phyloP scores from a whole-genome alignment of 1,284 basidiomycete genomes.

The Ganoderma multipileum region DNA sequence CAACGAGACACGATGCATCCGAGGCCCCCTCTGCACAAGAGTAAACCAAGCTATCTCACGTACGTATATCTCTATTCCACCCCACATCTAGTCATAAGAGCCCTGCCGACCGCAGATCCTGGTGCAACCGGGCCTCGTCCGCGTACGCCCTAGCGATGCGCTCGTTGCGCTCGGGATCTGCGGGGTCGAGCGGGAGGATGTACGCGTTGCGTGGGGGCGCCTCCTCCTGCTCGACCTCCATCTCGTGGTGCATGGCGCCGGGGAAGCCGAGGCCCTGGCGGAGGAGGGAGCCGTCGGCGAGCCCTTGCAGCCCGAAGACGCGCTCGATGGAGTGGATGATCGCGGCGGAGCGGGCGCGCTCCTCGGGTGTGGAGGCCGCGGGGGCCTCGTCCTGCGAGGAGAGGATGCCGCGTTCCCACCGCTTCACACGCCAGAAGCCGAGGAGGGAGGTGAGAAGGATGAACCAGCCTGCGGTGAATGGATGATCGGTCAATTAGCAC shows the following conservation, averaged over 20 bases:
- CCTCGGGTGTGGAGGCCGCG: constrained; percentile 37
- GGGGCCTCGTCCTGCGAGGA: constrained; percentile 39
- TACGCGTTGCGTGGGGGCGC: constrained; percentile 38
- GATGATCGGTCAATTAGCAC: neutral
- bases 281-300: constrained; percentile 51
- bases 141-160: constrained; percentile 55
- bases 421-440: constrained; percentile 92
- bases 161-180: constrained; percentile 52
- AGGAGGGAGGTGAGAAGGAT: constrained; percentile 87
- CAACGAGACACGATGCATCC: neutral
- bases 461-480: constrained; percentile 76
- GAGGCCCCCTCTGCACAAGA: neutral
- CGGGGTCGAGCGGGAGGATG: constrained; percentile 52
- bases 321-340: constrained; percentile 48
- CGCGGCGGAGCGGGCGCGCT: constrained; percentile 30
- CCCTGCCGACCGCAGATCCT: constrained; percentile 70
- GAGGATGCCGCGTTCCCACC: constrained; percentile 82
- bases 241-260: constrained; percentile 37
- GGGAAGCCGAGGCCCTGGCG: constrained; percentile 57
- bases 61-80: neutral
- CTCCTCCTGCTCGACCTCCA: constrained; percentile 32
- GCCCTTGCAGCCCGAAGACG: constrained; percentile 52
- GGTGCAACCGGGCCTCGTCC: constrained; percentile 62
- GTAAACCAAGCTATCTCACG: neutral
- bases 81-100: constrained; percentile 42